These are phyloP conservation scores for Dactylonectria estremocensis DNA, from an alignment of 2,329 filamentous ascomycete species.

Conservation along the genomic window DNA sequence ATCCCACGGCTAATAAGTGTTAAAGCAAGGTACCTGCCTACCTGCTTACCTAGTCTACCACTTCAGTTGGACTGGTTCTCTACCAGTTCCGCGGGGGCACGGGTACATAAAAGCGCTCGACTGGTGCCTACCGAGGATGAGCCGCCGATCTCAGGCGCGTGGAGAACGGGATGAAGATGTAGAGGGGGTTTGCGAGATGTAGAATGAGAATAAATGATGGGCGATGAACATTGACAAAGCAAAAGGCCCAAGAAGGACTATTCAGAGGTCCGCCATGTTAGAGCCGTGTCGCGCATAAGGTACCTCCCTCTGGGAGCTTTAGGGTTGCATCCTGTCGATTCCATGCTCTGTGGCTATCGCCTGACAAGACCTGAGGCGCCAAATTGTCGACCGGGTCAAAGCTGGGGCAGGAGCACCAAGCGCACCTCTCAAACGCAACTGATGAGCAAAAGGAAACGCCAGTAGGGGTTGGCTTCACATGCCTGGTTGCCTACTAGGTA, in stretches of 20 bases:
- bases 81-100: conserved; percentile 13
- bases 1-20: conserved; percentile 32
- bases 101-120: conserved; percentile 14
- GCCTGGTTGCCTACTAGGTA: conserved; percentile 7
- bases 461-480: conserved; percentile 31
- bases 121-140: conserved; percentile 40
- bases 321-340: conserved; percentile 3
- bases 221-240: not conserved
- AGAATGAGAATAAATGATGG: conserved; percentile 16
- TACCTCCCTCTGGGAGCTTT: not conserved
- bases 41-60: not conserved
- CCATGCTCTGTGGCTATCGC: conserved; percentile 11
- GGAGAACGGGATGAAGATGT: conserved; percentile 11
- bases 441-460: conserved; percentile 22
- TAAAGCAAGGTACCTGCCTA: conserved; percentile 15
- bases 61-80: conserved; percentile 18
- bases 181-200: not conserved
- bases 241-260: conserved; percentile 1
- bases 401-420: conserved; percentile 26
- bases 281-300: conserved; percentile 20
- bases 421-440: conserved; percentile 23
- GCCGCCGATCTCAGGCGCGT: conserved; percentile 27
- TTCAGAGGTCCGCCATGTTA: conserved; percentile 5
- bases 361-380: conserved; percentile 13
- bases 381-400: conserved; percentile 8